Evolutionary conservation across 768 basidiomycete genomes (phyloP).

Genomic region (Termitomyces bulborhizus): DNA sequence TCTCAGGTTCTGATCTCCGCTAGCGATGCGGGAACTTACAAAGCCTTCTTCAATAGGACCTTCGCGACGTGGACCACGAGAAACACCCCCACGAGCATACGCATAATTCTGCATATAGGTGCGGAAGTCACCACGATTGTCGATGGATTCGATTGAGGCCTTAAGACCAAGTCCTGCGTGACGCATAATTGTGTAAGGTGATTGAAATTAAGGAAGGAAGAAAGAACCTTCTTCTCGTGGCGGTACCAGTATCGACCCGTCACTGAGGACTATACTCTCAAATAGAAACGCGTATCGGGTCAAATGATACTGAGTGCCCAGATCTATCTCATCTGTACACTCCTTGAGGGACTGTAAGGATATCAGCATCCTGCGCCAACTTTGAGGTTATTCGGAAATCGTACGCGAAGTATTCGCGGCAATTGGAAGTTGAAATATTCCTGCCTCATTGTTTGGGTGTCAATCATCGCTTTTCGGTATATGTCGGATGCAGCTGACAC

Average conservation of each 20-base stretch:
- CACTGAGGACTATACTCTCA: conserved; percentile 84
- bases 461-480: conserved; percentile 84
- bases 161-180: conserved; percentile 66
- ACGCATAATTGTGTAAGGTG: conserved; percentile 1
- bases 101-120: conserved; percentile 97
- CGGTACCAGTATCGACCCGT: conserved; percentile 78
- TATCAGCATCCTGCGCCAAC: not conserved
- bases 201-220: not conserved
- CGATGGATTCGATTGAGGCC: conserved; percentile 82
- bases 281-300: conserved; percentile 92
- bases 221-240: conserved; percentile 62
- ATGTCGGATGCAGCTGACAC: conserved; percentile 84
- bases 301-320: conserved; percentile 97
- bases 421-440: conserved; percentile 98
- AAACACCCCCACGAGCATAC: conserved; percentile 69
- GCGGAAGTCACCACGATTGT: conserved; percentile 93
- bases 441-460: conserved; percentile 86
- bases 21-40: conserved; percentile 47
- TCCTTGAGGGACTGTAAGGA: conserved; percentile 76
- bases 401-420: conserved; percentile 85
- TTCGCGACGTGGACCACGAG: conserved; percentile 77
- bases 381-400: conserved; percentile 23
- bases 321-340: conserved; percentile 91
- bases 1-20: conserved; percentile 1
- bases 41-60: conserved; percentile 91